A percentile compares a stretch with the other conserved stretches of the same genome.
phyloP scores from a whole-genome alignment of 1,139 yeast species.

The Zhuliangozyma parablackwelliae region DNA sequence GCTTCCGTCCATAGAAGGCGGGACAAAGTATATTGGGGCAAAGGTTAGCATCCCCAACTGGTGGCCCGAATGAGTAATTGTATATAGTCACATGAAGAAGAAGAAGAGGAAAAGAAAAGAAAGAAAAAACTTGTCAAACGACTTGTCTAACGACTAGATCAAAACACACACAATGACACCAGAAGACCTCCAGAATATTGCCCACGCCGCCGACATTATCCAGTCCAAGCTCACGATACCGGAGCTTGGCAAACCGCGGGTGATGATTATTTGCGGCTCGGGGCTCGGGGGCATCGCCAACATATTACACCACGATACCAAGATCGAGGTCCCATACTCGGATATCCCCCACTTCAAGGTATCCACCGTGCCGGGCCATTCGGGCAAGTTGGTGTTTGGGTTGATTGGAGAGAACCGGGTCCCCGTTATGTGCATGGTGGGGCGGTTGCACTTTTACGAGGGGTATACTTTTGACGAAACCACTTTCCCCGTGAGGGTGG shows the following conservation, averaged over 20 bases:
- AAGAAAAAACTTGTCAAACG: too few relatives aligned
- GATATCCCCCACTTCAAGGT: conserved; percentile 75
- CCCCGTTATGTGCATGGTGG: conserved; percentile 91
- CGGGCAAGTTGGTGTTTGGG: conserved; percentile 80
- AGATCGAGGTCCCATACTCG: conserved; percentile 53
- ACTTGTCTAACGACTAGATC: too few relatives aligned
- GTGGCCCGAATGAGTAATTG: conserved; percentile 48
- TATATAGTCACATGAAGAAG: too few relatives aligned
- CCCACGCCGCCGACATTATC: conserved; percentile 9
- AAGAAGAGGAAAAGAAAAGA: too few relatives aligned
- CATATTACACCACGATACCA: conserved; percentile 36
- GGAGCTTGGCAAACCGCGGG: conserved; percentile 43
- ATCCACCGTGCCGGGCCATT: conserved; percentile 89
- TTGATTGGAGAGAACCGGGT: conserved; percentile 61
- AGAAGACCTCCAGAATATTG: conserved; percentile 10
- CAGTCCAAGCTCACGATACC: conserved; percentile 3
- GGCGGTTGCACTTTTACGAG: conserved; percentile 87
- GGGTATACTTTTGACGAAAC: conserved; percentile 80
- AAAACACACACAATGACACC: background rate
- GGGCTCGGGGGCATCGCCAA: conserved; percentile 86
- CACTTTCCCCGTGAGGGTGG: conserved; percentile 80
- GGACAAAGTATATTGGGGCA: conserved; percentile 30
- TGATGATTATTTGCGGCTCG: conserved; percentile 87
- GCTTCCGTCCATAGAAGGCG: conserved; percentile 21
- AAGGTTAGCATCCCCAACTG: conserved; percentile 56